Base-by-base conservation (phyloP, 257 asterid species). In the Gentiana dahurica region DNA sequence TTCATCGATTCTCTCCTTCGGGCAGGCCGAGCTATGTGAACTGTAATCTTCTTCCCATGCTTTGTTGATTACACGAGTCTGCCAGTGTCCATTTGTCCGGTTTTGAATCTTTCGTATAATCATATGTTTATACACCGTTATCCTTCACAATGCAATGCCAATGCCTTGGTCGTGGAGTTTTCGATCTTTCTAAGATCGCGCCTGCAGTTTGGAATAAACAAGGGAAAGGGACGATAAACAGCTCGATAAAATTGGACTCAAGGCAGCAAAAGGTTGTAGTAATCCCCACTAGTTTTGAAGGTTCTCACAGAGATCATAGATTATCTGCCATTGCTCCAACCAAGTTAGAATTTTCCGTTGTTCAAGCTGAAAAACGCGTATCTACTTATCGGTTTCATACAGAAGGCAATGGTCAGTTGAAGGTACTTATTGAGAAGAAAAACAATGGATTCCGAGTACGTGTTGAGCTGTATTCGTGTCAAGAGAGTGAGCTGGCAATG, bases 301-400 rank as follows among this genome's bases (percentile, higher is more conserved):
- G 71, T 57, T 67, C 76, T 54, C 48, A 12, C 48, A 63, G 53
- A 49, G 66, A 58, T 69, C 75, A 50, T 64, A 63, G 66, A 54
- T 53, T 56, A 63, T 75, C 72, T 65, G 94, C 81, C 66, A 35
- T 69, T 68, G 78, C 76, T 49, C 37, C 66, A 66, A 77, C 76
- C 51, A 36, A 66, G 65, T 62, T 84, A 13, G 67, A 70, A 48
- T 71, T 68, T 54, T 67, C 78, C 54, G 71, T 59, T 10, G 71
- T 69, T 67, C 74, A 72, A 74, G 67, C 82, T 59, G 58, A 65
- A 6, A 70, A 73, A 65, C 60, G 60, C 24, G 69, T 71, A 51
- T 80, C 73, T 49, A 65, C 67, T 12, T 92, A 78, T 69, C 79
- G 79, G 34, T 88, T 88, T 72, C 71, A 79, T 80, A 88, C 81